Evolutionary conservation across 2,329 filamentous ascomycete species (phyloP), one percentile per base, ranked within the genome.

Genomic region (Beauveria sp.): DNA sequence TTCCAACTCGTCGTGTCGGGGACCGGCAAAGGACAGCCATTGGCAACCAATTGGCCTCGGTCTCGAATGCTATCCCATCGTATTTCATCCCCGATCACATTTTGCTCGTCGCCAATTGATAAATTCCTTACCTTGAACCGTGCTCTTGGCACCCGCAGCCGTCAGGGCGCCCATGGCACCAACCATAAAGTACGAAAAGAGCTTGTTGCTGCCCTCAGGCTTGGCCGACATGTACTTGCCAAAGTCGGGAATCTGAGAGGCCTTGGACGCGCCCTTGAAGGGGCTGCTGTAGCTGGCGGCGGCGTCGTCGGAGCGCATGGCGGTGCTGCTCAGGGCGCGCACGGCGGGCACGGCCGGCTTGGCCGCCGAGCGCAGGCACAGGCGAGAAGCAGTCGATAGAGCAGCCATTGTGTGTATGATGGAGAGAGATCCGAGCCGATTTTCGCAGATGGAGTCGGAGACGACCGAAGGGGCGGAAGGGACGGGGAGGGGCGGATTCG

Each of bases 131-230:
- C 95, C 93, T 84, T 97, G 91, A 69, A 99, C 91, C 67, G 95
- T 98, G 71, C 90, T 91, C 88, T 99, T 99, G 75, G 93, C 95
- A 73, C 93, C 93, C 68, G 95, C 89, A 63, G 93, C 93, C 67
- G 89, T 87, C 75, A 98, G 83, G 72, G 95, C 89, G 74, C 95
- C 95, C 84, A 99, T 89, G 61, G 91, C 88, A 71, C 95, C 95
- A 68, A 96, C 95, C 91, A 98, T 96, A 80, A 99, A 98, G 85
- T 99, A 99, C 72, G 88, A 87, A 77, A 96, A 95, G 69, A 96
- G 81, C 81, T 93, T 89, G 80, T 96, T 96, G 72, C 82, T 81
- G 68, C 80, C 83, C 75, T 88, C 81, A 43, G 58, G 51, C 69
- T 79, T 78, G 67, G 80, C 87, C 77, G 85, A 88, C 78, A 87